Evolutionary conservation across 768 basidiomycete genomes (phyloP), one percentile per base, ranked within the genome.

Genomic region (Gelatoporia subvermispora): DNA sequence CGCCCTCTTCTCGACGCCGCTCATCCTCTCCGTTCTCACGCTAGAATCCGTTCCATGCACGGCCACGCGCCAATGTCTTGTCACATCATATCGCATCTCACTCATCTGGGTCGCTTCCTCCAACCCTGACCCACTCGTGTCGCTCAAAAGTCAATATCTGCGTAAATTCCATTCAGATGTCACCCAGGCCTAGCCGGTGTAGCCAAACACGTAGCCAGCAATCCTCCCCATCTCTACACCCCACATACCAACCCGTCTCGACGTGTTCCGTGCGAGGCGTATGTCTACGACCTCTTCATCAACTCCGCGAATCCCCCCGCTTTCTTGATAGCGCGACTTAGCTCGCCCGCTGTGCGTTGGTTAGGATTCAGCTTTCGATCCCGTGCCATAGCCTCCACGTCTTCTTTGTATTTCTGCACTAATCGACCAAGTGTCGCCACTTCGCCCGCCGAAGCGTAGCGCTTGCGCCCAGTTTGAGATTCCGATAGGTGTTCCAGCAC

Each of bases 301-400:
- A 74, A 53, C 53, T 44, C 54, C 37, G 47, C 68, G 48, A 77
- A 60, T 17, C 70, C 71, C 11, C 80, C 77, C 28, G 81, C 79
- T 60, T 76, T 79, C 53, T 64, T 68, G 51, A 88, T 68, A 24
- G 80, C 84, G 61, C 81, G 73, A 58, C 64, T 71, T 60, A 97
- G 65, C 69, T 92, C 82, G 16, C 89, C 93, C 25, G 72, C 76
- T 2, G 93, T 96, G 61, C 85, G 79, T 70, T 98, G 95, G 65
- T 83, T 84, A 15, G 78, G 68, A 64, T 98, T 97, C 50, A 87
- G 65, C 66, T 75, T 84, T 50, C 81, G 70, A 68, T 98, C 94
- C 56, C 74, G 72, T 10, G 82, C 80, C 93, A 96, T 97, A 42
- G 67, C 72, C 23, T 78, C 76, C 20, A 84, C 68, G 68, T 97